Evolutionary conservation across 2,329 filamentous ascomycete species (phyloP), one percentile per base, ranked within the genome.

Genomic region (Cadophora sp.): DNA sequence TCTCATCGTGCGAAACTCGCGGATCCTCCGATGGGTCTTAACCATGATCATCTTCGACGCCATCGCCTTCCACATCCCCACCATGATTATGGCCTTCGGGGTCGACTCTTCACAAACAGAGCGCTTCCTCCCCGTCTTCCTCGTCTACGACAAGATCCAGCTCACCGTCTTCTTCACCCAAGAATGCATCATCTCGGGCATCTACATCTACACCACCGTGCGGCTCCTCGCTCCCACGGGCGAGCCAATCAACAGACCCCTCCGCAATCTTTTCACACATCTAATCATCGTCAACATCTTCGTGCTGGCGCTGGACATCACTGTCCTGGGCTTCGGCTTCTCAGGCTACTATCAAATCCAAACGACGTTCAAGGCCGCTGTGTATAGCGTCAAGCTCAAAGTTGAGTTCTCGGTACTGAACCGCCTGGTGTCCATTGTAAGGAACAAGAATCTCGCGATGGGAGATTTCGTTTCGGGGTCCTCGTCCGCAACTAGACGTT

Each of bases 81-180:
- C 80, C 9, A 82, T 81, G 5, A 79, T 83, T 14, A 73, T 84
- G 34, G 82, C 81, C 12, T 83, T 79, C 67, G 81, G 81, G 50
- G n/a, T 53, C 9, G 40, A 62, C 19, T 62, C 46, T 24, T 12
- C 14, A 3, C 51, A 55, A 1, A 26, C 64, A n/a, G 8, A 6
- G 6, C 56, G 56, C n/a, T 61, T 55, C 43, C 8, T 66, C 4
- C 12, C 51, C 7, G 6, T 50, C n/a, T 66, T 43, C 48, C 27
- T 59, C 14, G 46, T 66, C 3, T 66, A 46, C 64, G 64, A 84
- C 70, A 83, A 82, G 71, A 79, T 84, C 37, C 82, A 84, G 72
- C 82, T 84, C 79, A 83, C 81, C 7, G 80, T 79, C 0, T 84
- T 84, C 72, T 83, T 80, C 73, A 68, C 83, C 19, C 83, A 84